Conservation (phyloP, 2,329 filamentous ascomycete species). For the Fusarium burgessii region DNA sequence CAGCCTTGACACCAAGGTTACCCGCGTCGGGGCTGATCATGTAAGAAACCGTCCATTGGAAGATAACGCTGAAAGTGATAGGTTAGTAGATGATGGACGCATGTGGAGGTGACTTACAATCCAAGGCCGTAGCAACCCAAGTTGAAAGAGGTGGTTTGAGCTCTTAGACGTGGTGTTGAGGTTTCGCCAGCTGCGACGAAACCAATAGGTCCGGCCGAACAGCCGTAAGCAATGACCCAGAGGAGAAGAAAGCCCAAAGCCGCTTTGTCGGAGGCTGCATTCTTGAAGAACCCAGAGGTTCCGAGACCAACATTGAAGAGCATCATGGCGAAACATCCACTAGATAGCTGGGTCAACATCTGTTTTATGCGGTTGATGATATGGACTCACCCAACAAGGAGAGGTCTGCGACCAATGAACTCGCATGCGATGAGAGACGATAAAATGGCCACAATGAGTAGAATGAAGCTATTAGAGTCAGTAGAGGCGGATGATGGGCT, state of each 20-base stretch:
- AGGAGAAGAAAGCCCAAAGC: background rate
- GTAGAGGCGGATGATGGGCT: background rate
- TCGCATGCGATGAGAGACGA: background rate
- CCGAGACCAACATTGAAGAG: background rate
- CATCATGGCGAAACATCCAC: slow-evolving; percentile 1
- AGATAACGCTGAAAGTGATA: background rate
- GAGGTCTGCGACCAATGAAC: background rate
- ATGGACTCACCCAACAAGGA: background rate
- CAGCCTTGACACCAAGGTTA: slow-evolving; percentile 22
- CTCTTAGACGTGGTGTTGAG: background rate
- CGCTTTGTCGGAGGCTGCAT: background rate
- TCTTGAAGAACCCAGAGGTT: background rate
- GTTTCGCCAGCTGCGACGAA: slow-evolving; percentile 12
- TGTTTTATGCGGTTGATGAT: background rate
- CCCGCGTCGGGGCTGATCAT: background rate
- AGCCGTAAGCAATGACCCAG: background rate
- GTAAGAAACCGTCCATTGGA: background rate
- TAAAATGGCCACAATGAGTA: background rate
- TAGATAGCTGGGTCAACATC: background rate
- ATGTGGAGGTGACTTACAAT: background rate
- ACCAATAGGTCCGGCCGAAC: background rate
- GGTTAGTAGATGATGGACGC: accelerated
- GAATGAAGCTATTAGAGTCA: background rate
- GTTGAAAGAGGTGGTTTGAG: slow-evolving; percentile 3
- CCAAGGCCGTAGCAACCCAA: slow-evolving; percentile 1